phyloP scores from a whole-genome alignment of 352 stramenopile species.

The Pythium utonaiense region DNA sequence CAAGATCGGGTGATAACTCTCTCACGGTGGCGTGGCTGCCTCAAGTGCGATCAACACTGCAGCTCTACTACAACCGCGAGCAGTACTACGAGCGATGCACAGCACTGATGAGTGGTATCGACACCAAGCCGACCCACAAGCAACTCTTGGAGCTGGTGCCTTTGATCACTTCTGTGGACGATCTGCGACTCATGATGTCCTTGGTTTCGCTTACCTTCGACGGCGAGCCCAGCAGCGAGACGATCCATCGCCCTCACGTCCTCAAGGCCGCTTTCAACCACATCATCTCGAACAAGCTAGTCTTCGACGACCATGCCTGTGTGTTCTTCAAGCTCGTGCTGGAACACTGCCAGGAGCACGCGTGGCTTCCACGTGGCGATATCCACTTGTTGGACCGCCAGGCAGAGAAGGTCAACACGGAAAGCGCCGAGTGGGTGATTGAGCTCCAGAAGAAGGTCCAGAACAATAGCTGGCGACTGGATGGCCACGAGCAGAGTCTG shows the following conservation, averaged over 20 bases:
- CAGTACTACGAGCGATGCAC: slow-evolving; percentile 9
- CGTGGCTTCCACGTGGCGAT: slow-evolving; percentile 18
- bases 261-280: slow-evolving; percentile 27
- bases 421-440: slow-evolving; percentile 22
- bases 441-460: slow-evolving; percentile 8
- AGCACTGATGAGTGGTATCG: neutral
- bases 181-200: slow-evolving; percentile 27
- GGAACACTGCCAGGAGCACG: slow-evolving; percentile 16
- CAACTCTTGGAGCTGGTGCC: slow-evolving; percentile 22
- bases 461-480: slow-evolving; percentile 10
- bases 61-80: slow-evolving; percentile 1
- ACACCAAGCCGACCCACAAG: neutral
- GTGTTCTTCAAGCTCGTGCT: slow-evolving; percentile 35
- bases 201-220: slow-evolving; percentile 10
- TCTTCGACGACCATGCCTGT: slow-evolving; percentile 28
- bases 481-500: slow-evolving; percentile 1
- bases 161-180: slow-evolving; percentile 34
- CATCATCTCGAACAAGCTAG: slow-evolving; percentile 28
- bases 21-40: neutral
- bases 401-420: slow-evolving; percentile 35
- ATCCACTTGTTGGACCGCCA: slow-evolving; percentile 27
- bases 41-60: neutral
- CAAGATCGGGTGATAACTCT: neutral
- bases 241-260: neutral
- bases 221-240: neutral